Evolutionary conservation across 2,329 filamentous ascomycete species (phyloP).

Genomic region (Colletotrichum paranaense): DNA sequence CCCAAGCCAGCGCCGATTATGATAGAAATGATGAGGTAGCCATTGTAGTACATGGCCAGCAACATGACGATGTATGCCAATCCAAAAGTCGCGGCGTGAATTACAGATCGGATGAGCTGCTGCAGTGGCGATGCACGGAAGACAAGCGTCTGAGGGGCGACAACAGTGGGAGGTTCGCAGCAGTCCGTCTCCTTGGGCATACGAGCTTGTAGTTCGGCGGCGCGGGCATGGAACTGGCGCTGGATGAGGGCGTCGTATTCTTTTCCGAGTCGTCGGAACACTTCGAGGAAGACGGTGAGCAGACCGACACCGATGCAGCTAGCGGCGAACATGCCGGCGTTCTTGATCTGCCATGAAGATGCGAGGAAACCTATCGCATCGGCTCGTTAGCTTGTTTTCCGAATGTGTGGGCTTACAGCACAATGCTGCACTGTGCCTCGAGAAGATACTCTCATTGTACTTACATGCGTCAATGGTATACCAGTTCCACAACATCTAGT

Average conservation of each 20-base stretch:
- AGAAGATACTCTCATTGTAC: constrained; percentile 12
- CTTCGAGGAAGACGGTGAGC: constrained; percentile 52
- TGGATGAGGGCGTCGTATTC: constrained; percentile 55
- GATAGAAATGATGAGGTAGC: constrained; percentile 57
- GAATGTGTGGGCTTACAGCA: neutral
- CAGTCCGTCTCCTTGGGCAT: constrained; percentile 25
- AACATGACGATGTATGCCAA: constrained; percentile 58
- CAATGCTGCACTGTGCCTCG: neutral
- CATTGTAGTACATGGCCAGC: constrained; percentile 59
- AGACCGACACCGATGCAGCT: constrained; percentile 56
- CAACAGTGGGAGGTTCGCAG: constrained; percentile 28
- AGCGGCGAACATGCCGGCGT: constrained; percentile 53
- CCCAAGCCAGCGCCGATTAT: constrained; percentile 61
- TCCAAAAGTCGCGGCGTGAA: constrained; percentile 54
- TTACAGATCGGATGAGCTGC: constrained; percentile 51
- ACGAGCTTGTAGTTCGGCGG: constrained; percentile 41
- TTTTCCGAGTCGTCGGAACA: constrained; percentile 52
- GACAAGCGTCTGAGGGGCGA: constrained; percentile 40
- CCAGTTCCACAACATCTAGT: constrained; percentile 61
- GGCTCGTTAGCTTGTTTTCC: neutral
- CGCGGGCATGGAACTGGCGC: constrained; percentile 50
- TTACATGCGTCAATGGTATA: constrained; percentile 53
- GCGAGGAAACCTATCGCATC: constrained; percentile 48
- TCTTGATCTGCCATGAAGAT: constrained; percentile 52
- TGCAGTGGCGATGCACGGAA: constrained; percentile 54